Percentiles rank a stretch among this genome's conserved stretches.
phyloP scores from a whole-genome alignment of 78 protist genomes.

The Protostelium mycophagum region DNA sequence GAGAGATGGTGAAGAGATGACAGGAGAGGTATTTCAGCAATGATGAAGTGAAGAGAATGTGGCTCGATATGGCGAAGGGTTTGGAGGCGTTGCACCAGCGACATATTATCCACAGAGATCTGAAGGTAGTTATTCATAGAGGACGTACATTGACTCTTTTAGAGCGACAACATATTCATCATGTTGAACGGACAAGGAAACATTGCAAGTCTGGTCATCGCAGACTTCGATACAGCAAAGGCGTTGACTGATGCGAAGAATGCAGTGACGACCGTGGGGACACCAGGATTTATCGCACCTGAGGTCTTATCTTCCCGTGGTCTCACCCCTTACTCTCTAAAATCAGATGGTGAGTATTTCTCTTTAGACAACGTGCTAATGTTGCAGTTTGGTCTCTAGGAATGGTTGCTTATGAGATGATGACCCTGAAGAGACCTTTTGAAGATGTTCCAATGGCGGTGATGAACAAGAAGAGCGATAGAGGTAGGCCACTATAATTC shows the following conservation, averaged over 20 bases:
- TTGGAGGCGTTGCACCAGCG: background rate
- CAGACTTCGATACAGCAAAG: background rate
- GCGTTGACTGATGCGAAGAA: background rate
- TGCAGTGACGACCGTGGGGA: background rate
- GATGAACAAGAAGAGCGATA: background rate
- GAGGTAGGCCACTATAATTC: background rate
- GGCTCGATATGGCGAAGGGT: background rate
- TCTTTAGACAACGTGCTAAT: background rate
- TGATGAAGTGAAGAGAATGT: background rate
- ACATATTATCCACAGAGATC: background rate
- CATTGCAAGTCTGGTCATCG: background rate
- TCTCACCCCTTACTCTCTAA: background rate
- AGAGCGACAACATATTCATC: background rate
- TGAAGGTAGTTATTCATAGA: too few relatives aligned
- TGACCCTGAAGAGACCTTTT: background rate
- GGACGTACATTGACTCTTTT: too few relatives aligned
- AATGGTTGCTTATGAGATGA: background rate
- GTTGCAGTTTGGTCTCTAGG: background rate
- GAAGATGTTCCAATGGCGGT: background rate
- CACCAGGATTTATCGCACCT: background rate
- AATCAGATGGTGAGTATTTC: background rate
- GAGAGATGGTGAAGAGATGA: background rate
- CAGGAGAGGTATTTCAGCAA: background rate
- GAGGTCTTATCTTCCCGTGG: background rate
- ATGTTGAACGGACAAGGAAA: background rate